A percentile compares a stretch with the other conserved stretches of the same genome.
These are phyloP conservation scores for Xylaria sp. DNA, from an alignment of 495 filamentous ascomycete species.

Conservation along the genomic window DNA sequence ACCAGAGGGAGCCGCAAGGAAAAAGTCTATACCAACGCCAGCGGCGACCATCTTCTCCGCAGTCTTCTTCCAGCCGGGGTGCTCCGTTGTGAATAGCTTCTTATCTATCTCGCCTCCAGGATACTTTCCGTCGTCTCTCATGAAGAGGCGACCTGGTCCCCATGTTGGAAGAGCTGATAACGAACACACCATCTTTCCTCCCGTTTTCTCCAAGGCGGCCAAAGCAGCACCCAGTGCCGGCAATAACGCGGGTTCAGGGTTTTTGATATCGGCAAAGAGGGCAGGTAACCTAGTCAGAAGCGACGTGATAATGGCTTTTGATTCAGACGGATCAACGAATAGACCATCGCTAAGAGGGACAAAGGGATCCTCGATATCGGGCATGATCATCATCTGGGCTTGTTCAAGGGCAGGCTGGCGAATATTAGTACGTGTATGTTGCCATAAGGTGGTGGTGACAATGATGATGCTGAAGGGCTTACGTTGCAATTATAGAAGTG, in stretches of 20 bases:
- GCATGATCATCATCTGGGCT: slow-evolving; percentile 98
- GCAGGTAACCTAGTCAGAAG: slow-evolving; percentile 80
- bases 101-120: slow-evolving; percentile 89
- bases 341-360: slow-evolving; percentile 89
- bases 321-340: slow-evolving; percentile 95
- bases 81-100: slow-evolving; percentile 89
- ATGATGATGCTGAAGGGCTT: slow-evolving; percentile 41
- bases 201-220: slow-evolving; percentile 79
- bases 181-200: slow-evolving; percentile 92
- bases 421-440: slow-evolving; percentile 23
- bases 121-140: slow-evolving; percentile 87
- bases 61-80: slow-evolving; percentile 80
- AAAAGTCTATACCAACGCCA: slow-evolving; percentile 91
- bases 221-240: slow-evolving; percentile 83
- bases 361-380: slow-evolving; percentile 96
- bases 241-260: slow-evolving; percentile 85
- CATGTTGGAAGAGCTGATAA: slow-evolving; percentile 83
- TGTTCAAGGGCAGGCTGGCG: slow-evolving; percentile 74
- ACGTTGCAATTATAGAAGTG: slow-evolving; percentile 96
- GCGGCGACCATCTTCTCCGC: slow-evolving; percentile 88
- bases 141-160: slow-evolving; percentile 82
- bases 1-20: slow-evolving; percentile 86
- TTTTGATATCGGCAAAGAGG: slow-evolving; percentile 85
- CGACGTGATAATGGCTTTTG: slow-evolving; percentile 82
- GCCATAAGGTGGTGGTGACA: neutral